Conservation (phyloP, 129 eudicot species). For the Saposhnikovia divaricata region DNA sequence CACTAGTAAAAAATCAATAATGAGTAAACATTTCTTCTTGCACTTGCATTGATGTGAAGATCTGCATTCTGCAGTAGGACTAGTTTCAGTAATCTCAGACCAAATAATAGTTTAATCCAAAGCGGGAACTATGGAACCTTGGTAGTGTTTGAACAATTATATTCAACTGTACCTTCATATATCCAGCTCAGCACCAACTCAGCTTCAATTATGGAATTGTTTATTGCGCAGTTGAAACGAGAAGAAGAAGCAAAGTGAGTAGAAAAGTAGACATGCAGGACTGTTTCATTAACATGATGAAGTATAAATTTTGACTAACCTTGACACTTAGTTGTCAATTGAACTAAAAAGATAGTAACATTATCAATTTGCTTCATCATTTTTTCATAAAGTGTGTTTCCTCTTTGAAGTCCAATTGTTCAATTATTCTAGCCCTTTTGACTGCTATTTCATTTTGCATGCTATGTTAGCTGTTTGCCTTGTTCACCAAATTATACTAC, state of each 20-base stretch:
- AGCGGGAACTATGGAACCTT: neutral
- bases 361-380: neutral
- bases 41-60: no score
- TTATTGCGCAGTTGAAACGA: neutral
- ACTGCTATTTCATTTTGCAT: neutral
- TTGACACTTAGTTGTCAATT: neutral
- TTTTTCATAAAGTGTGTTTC: neutral
- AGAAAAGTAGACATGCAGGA: neutral
- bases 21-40: no score
- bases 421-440: neutral
- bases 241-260: neutral
- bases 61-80: no score
- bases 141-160: neutral
- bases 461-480: neutral
- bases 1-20: no score
- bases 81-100: neutral
- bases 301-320: neutral
- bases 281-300: neutral
- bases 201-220: conserved; percentile 1
- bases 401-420: neutral
- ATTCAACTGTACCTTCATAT: neutral
- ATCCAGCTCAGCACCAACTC: neutral
- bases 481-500: neutral
- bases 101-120: neutral
- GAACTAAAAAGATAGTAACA: neutral